A percentile compares a stretch with the other conserved stretches of the same genome.
These are phyloP conservation scores for Oleoguttula mirabilis DNA, from an alignment of 495 filamentous ascomycete species.

Conservation along the genomic window DNA sequence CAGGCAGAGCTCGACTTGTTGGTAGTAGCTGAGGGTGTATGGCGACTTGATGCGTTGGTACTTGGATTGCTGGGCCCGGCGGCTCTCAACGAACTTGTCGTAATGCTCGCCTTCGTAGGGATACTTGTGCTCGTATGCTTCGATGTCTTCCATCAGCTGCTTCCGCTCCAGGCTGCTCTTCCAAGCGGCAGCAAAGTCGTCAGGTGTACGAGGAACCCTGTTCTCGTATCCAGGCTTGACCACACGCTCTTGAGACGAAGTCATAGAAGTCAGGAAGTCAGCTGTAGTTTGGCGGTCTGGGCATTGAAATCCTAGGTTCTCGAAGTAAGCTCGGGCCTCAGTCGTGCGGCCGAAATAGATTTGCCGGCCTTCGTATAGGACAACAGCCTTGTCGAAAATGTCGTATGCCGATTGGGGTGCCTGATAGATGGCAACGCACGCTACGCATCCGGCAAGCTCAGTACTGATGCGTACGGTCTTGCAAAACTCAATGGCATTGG, in stretches of 20 bases:
- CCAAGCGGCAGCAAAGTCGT: constrained; percentile 62
- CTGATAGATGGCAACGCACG: constrained; percentile 34
- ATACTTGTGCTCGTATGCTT: constrained; percentile 50
- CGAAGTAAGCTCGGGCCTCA: constrained; percentile 30
- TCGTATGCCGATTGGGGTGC: constrained; percentile 31
- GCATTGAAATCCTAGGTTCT: constrained; percentile 48
- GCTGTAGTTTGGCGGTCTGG: constrained; percentile 50
- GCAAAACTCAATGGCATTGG: constrained; percentile 35
- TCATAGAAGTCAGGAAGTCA: constrained; percentile 65
- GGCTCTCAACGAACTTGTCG: constrained; percentile 56
- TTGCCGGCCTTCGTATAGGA: constrained; percentile 33
- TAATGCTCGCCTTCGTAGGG: constrained; percentile 53
- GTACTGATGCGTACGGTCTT: constrained; percentile 31
- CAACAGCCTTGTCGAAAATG: constrained; percentile 32
- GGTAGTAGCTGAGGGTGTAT: constrained; percentile 21
- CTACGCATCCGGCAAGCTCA: constrained; percentile 28
- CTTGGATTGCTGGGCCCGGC: constrained; percentile 55
- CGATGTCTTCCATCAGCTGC: constrained; percentile 56
- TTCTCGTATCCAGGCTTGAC: constrained; percentile 49
- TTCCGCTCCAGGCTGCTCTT: constrained; percentile 57
- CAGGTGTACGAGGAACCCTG: constrained; percentile 54
- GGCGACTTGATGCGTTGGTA: constrained; percentile 22
- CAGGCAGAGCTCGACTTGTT: constrained; percentile 36
- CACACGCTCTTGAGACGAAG: constrained; percentile 51
- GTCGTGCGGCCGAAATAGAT: constrained; percentile 29